Evolutionary conservation across 1,284 basidiomycete species (phyloP).

Genomic region (Coniferiporia weirii): DNA sequence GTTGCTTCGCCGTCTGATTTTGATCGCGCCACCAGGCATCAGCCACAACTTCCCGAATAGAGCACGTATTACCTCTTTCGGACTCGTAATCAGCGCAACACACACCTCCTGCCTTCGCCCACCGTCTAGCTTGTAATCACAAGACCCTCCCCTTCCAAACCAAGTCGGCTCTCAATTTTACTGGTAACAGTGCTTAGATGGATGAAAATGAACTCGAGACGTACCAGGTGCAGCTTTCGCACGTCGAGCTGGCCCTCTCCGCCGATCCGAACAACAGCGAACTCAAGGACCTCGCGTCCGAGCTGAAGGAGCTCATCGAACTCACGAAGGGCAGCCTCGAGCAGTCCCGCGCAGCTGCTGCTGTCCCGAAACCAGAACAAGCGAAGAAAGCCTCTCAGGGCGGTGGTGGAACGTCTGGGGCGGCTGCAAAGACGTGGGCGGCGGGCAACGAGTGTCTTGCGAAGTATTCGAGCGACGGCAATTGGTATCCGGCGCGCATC

Average conservation of each 20-base stretch:
- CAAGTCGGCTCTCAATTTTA: too few species aligned
- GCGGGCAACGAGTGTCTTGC: conserved; percentile 94
- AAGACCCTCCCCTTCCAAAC: too few species aligned
- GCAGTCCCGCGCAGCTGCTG: conserved; percentile 37
- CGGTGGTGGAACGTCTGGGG: conserved; percentile 35
- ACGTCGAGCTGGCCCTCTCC: conserved; percentile 83
- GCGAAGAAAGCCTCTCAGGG: conserved; percentile 7
- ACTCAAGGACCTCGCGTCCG: conserved; percentile 52
- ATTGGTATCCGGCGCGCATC: conserved; percentile 90
- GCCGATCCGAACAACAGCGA: conserved; percentile 81
- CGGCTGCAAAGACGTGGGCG: conserved; percentile 44
- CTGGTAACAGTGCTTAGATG: conserved; percentile 34
- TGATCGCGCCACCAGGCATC: too few species aligned
- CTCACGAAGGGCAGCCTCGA: conserved; percentile 76
- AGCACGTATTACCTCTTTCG: too few species aligned
- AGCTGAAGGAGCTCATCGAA: conserved; percentile 86
- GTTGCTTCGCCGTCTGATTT: too few species aligned
- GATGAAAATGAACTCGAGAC: conserved; percentile 80
- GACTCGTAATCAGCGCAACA: too few species aligned
- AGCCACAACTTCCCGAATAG: too few species aligned
- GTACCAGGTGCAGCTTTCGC: conserved; percentile 83
- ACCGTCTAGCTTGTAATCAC: too few species aligned
- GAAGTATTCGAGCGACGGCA: conserved; percentile 85
- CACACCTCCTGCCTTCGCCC: too few species aligned
- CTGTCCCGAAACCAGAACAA: conserved; percentile 44